Percentiles rank a stretch among this genome's conserved stretches.
Evolutionary conservation across 2,329 filamentous ascomycete genomes (phyloP).

Genomic region (Aureobasidium lini): DNA sequence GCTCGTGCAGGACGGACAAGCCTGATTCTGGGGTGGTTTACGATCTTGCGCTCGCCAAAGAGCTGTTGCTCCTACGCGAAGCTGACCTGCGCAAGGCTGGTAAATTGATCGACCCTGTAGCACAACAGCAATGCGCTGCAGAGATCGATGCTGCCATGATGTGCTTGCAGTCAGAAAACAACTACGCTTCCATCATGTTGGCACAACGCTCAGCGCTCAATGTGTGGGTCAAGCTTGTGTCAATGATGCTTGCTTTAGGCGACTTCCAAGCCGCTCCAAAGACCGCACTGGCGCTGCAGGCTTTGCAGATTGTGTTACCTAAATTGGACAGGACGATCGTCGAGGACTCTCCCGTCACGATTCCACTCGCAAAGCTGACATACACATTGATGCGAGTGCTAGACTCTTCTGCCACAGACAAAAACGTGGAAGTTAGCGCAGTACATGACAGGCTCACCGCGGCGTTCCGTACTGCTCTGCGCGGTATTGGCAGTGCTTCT

Average conservation of each 20-base stretch:
- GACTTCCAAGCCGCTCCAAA: conserved; percentile 67
- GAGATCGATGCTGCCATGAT: conserved; percentile 56
- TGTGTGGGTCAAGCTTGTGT: conserved; percentile 77
- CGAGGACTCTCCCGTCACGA: conserved; percentile 60
- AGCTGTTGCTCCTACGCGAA: conserved; percentile 64
- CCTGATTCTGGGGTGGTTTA: conserved; percentile 53
- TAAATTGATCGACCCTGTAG: conserved; percentile 23
- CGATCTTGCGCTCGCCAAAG: conserved; percentile 62
- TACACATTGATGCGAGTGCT: conserved; percentile 65
- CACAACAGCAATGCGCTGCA: conserved; percentile 40
- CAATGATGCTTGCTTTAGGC: conserved; percentile 74
- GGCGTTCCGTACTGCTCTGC: conserved; percentile 79
- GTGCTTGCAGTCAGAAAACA: conserved; percentile 57
- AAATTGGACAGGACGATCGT: conserved; percentile 73
- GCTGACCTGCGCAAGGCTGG: conserved; percentile 50
- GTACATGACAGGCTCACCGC: conserved; percentile 86
- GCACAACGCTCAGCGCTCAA: conserved; percentile 61
- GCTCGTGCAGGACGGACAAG: conserved; percentile 55
- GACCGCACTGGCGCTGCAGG: conserved; percentile 74
- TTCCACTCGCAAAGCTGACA: conserved; percentile 70
- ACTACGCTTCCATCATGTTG: conserved; percentile 48
- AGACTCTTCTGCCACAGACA: conserved; percentile 45
- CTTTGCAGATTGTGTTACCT: conserved; percentile 78
- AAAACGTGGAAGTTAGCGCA: conserved; percentile 44
- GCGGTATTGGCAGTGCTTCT: conserved; percentile 24